Evolutionary conservation across 2,329 filamentous ascomycete species (phyloP).

Genomic region (Trichophyton rubrum): DNA sequence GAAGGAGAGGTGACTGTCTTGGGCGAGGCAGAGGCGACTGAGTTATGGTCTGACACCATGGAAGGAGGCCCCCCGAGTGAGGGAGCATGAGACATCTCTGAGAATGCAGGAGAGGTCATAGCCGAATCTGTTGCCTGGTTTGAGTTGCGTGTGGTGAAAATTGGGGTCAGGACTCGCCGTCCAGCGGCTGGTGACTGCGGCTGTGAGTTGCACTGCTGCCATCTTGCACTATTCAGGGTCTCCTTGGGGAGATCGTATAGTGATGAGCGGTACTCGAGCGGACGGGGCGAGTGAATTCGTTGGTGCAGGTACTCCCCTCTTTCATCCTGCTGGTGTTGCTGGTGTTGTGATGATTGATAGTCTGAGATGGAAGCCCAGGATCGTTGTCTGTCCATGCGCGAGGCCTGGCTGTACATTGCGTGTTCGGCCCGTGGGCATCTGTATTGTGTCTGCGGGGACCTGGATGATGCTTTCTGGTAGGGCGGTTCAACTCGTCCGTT

Average conservation of each 20-base stretch:
- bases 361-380: constrained; percentile 26
- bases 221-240: background rate
- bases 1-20: constrained; percentile 32
- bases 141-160: constrained; percentile 23
- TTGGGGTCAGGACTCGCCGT: constrained; percentile 25
- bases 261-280: background rate
- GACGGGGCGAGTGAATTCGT: background rate
- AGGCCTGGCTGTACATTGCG: background rate
- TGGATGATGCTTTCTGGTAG: constrained; percentile 18
- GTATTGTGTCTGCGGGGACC: background rate
- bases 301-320: background rate
- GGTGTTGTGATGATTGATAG: background rate
- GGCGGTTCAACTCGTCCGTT: constrained; percentile 29
- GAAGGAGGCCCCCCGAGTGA: constrained; percentile 50
- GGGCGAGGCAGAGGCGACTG: constrained; percentile 50
- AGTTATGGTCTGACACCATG: constrained; percentile 56
- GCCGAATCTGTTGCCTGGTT: constrained; percentile 38
- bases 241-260: background rate
- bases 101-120: constrained; percentile 52
- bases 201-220: constrained; percentile 2
- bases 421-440: background rate
- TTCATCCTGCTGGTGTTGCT: background rate
- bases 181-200: constrained; percentile 12
- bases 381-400: constrained; percentile 15
- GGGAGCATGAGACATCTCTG: constrained; percentile 47